Evolutionary conservation across 768 basidiomycete species (phyloP).

Genomic region (Boletellus sp.): DNA sequence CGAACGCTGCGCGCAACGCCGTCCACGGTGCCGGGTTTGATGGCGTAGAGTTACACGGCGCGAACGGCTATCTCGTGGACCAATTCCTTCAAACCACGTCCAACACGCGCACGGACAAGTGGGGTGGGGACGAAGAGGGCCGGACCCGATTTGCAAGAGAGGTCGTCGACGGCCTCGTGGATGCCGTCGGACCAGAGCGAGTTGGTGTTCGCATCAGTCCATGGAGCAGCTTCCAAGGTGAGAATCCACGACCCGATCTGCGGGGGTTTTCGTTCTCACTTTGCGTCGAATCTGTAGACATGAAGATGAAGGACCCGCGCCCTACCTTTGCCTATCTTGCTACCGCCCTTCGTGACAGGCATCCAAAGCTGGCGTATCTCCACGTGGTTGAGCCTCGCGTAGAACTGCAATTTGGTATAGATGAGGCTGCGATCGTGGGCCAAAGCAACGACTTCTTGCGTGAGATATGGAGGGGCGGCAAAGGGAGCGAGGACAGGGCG

Average conservation of each 20-base stretch:
- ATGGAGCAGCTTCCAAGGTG: constrained; percentile 44
- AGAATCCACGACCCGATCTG: not conserved
- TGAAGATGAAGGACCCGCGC: too few relatives aligned
- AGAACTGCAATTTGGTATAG: not conserved
- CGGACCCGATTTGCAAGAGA: too few relatives aligned
- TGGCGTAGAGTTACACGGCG: too few relatives aligned
- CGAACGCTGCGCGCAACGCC: constrained; percentile 33
- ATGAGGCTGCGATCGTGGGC: too few relatives aligned
- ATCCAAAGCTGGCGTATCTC: constrained; percentile 44
- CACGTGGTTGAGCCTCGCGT: constrained; percentile 45
- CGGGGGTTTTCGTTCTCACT: not conserved
- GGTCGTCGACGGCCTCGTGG: constrained; percentile 46
- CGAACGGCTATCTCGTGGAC: too few relatives aligned
- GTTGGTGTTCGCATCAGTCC: constrained; percentile 57
- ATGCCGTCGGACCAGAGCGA: constrained; percentile 50
- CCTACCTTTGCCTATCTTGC: constrained; percentile 54
- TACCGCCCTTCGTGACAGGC: constrained; percentile 33
- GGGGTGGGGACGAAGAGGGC: constrained; percentile 61
- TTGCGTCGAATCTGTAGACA: constrained; percentile 30
- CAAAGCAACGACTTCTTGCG: too few relatives aligned
- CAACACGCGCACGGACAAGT: not conserved
- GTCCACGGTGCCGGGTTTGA: constrained; percentile 33
- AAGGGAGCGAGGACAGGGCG: too few relatives aligned
- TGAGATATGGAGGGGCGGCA: too few relatives aligned
- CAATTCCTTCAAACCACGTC: too few relatives aligned